phyloP scores from a whole-genome alignment of 768 basidiomycete genomes.

The Suillus subaureus region DNA sequence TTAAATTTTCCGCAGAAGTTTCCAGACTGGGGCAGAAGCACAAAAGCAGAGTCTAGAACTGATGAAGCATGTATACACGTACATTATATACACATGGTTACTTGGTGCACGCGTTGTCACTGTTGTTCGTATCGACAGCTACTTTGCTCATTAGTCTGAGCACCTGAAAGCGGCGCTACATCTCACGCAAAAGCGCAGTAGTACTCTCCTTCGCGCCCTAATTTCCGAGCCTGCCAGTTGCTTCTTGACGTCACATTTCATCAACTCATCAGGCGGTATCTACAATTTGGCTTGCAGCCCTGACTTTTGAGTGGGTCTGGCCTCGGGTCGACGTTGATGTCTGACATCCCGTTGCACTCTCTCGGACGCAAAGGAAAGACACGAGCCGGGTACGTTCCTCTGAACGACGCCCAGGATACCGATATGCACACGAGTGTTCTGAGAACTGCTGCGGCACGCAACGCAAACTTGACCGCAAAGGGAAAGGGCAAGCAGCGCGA shows the following conservation, averaged over 20 bases:
- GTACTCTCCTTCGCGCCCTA: not conserved
- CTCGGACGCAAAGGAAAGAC: slow-evolving; percentile 52
- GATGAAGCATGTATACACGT: not conserved
- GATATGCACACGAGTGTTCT: slow-evolving; percentile 34
- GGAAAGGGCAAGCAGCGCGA: slow-evolving; percentile 43
- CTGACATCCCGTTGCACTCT: slow-evolving; percentile 72
- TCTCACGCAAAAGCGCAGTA: slow-evolving; percentile 1
- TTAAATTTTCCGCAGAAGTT: not conserved
- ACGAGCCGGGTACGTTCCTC: slow-evolving; percentile 49
- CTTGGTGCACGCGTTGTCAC: not conserved
- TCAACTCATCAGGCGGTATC: not conserved
- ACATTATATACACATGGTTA: not conserved
- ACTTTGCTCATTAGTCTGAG: not conserved
- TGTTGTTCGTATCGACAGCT: not conserved
- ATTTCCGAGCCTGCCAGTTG: too few relatives aligned
- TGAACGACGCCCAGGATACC: slow-evolving; percentile 30
- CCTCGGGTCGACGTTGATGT: slow-evolving; percentile 43
- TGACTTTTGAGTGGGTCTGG: slow-evolving; percentile 1
- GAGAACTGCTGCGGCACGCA: slow-evolving; percentile 37
- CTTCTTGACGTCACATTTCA: slow-evolving; percentile 2
- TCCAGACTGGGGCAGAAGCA: not conserved
- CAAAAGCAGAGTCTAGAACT: not conserved
- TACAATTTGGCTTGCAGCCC: not conserved
- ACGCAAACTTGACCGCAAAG: slow-evolving; percentile 20
- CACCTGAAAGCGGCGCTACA: not conserved